These are phyloP conservation scores for Fusarium sp. DNA, from an alignment of 2,329 filamentous ascomycete genomes.

Conservation along the genomic window DNA sequence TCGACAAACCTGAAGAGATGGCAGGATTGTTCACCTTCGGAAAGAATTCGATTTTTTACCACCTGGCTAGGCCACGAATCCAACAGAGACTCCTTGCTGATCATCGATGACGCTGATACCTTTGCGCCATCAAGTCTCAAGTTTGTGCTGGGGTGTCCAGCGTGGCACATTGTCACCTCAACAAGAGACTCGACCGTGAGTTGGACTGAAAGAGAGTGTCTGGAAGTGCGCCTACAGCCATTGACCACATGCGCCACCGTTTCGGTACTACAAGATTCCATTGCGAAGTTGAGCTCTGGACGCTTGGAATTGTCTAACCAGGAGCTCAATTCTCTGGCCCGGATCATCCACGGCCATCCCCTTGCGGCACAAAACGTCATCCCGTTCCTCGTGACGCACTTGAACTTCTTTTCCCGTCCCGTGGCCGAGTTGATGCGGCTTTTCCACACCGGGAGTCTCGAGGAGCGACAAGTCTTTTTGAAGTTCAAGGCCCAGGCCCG, in stretches of 20 bases:
- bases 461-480: background rate
- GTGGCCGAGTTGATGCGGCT: background rate
- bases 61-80: background rate
- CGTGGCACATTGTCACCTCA: background rate
- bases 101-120: background rate
- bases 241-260: background rate
- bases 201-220: background rate
- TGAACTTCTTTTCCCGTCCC: background rate
- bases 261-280: background rate
- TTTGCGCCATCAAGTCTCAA: background rate
- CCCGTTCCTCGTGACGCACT: background rate
- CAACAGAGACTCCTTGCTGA: background rate
- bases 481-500: background rate
- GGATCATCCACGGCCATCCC: background rate
- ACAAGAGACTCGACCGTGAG: background rate
- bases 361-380: background rate
- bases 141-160: background rate
- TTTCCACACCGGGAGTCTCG: background rate
- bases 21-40: background rate
- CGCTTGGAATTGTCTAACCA: background rate
- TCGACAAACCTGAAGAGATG: background rate
- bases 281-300: background rate
- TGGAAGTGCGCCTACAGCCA: background rate
- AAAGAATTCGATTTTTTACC: background rate
- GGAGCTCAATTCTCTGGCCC: background rate